These are phyloP conservation scores for Chalaropsis ovoidea DNA, from an alignment of 2,329 filamentous ascomycete genomes.

Conservation along the genomic window DNA sequence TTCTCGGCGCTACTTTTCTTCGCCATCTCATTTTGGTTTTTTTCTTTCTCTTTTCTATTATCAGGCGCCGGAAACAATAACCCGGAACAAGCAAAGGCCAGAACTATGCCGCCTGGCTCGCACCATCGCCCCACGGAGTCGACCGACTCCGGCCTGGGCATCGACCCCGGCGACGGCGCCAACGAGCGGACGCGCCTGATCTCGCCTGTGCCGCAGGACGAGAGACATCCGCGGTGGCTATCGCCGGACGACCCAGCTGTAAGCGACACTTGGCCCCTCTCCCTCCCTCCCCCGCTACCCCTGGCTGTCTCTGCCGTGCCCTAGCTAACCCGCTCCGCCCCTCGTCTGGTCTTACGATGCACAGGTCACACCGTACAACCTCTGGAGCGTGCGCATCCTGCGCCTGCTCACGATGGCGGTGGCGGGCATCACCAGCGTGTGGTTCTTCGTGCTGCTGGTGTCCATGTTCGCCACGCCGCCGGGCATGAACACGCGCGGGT, in stretches of 20 bases:
- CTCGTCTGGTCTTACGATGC: neutral
- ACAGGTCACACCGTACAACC: slow-evolving; percentile 77
- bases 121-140: slow-evolving; percentile 12
- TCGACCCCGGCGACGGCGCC: slow-evolving; percentile 30
- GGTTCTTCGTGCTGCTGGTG: slow-evolving; percentile 86
- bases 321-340: neutral
- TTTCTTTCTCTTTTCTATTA: neutral
- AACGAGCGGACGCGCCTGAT: slow-evolving; percentile 57
- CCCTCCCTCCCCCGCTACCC: too few relatives aligned
- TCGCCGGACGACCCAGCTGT: slow-evolving; percentile 39
- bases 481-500: slow-evolving; percentile 72
- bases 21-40: too few relatives aligned
- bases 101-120: slow-evolving; percentile 14
- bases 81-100: neutral
- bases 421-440: slow-evolving; percentile 65
- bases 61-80: neutral
- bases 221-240: slow-evolving; percentile 31
- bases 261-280: slow-evolving; percentile 1
- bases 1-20: too few relatives aligned
- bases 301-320: neutral
- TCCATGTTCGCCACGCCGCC: slow-evolving; percentile 86
- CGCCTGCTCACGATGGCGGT: slow-evolving; percentile 70
- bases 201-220: slow-evolving; percentile 52
- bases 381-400: slow-evolving; percentile 77
- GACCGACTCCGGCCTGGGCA: slow-evolving; percentile 13